Percentiles rank a stretch among this genome's conserved stretches.
Evolutionary conservation across 2,329 filamentous ascomycete species (phyloP).

Genomic region (Trichoderma breve): DNA sequence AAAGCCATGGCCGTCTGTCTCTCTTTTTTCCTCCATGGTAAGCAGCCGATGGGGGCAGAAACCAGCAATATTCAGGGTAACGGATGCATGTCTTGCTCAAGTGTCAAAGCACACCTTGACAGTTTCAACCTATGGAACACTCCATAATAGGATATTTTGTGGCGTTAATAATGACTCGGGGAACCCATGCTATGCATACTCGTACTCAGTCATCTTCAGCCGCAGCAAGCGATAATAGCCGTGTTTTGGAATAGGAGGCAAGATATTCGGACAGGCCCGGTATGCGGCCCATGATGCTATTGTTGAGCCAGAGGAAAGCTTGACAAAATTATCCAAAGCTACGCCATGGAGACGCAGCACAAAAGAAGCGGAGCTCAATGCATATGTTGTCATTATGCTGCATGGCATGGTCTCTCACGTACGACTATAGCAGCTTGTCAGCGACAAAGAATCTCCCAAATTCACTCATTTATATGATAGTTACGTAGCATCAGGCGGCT

Average conservation of each 20-base stretch:
- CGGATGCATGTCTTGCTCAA: neutral
- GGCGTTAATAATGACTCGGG: neutral
- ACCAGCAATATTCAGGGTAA: neutral
- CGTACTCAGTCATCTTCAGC: conserved; percentile 1
- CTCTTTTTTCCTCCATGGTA: neutral
- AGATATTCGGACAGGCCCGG: neutral
- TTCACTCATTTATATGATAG: neutral
- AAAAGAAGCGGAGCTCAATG: neutral
- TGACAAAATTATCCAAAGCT: neutral
- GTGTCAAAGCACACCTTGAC: neutral
- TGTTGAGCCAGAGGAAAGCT: neutral
- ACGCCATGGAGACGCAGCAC: neutral
- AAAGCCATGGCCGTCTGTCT: neutral
- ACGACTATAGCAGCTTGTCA: neutral
- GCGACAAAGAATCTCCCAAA: neutral
- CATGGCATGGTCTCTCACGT: neutral
- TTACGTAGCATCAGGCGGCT: neutral
- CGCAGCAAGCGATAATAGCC: neutral
- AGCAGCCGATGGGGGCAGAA: neutral
- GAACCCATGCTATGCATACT: neutral
- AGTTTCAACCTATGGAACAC: neutral
- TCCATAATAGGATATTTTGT: neutral
- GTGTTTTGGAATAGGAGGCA: neutral
- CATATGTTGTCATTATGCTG: neutral
- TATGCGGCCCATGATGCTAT: neutral